phyloP scores from a whole-genome alignment of 805 yeast species.

The Candida glaebosa region DNA sequence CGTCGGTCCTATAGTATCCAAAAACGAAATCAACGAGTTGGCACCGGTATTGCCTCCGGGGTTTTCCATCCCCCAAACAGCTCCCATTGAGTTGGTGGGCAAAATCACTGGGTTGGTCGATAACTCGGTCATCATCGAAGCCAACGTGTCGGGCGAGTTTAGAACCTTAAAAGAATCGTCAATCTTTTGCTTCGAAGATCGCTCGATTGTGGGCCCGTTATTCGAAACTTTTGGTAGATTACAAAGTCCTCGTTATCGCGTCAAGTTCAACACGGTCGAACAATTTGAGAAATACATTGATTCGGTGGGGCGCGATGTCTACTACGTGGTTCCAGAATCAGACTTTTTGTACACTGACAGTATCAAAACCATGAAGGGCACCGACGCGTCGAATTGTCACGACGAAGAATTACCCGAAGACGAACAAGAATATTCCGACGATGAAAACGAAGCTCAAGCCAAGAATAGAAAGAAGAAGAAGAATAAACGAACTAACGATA shows the following conservation, averaged over 20 bases:
- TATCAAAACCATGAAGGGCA: conserved; percentile 71
- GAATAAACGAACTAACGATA: conserved; percentile 16
- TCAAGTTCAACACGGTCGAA: conserved; percentile 56
- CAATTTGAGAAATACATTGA: conserved; percentile 46
- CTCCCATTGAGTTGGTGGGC: conserved; percentile 74
- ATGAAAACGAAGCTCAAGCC: conserved; percentile 76
- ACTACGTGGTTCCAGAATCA: conserved; percentile 76
- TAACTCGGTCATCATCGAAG: conserved; percentile 65
- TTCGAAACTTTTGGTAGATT: conserved; percentile 90
- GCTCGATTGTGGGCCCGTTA: conserved; percentile 67
- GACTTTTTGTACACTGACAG: conserved; percentile 74
- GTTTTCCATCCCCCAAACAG: conserved; percentile 52
- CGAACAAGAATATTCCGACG: conserved; percentile 94
- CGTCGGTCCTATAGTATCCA: conserved; percentile 70
- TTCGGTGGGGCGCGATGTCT: conserved; percentile 56
- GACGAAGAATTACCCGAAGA: conserved; percentile 93
- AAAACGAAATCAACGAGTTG: conserved; percentile 73
- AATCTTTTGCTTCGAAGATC: conserved; percentile 71
- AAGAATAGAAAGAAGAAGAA: conserved; percentile 60
- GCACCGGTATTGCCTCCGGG: conserved; percentile 68
- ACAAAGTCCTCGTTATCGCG: conserved; percentile 75
- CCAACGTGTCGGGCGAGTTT: conserved; percentile 77
- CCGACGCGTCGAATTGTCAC: conserved; percentile 91
- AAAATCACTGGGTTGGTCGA: conserved; percentile 66
- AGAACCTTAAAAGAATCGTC: conserved; percentile 79